A percentile compares a stretch with the other conserved stretches of the same genome.
phyloP scores from a whole-genome alignment of 805 yeast genomes.

The Tetrapisispora fleetii region DNA sequence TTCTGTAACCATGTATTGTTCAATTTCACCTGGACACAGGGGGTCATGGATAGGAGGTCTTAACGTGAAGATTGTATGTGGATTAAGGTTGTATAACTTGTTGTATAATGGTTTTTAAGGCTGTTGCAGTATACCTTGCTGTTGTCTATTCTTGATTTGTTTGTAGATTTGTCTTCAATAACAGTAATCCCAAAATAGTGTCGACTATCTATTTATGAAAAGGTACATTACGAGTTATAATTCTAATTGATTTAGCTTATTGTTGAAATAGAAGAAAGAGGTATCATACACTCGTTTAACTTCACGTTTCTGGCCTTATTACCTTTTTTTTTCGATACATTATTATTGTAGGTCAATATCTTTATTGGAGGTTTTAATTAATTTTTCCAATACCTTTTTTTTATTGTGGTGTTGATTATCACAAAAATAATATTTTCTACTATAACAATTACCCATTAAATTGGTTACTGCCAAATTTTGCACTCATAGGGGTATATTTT shows the following conservation, averaged over 20 bases:
- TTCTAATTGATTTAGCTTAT: background rate
- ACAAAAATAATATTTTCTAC: background rate
- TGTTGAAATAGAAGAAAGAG: background rate
- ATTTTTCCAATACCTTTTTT: constrained; percentile 3
- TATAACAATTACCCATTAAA: background rate
- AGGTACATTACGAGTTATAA: constrained; percentile 1
- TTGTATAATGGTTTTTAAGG: no score
- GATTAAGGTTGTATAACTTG: no score
- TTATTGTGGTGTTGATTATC: background rate
- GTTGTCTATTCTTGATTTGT: background rate
- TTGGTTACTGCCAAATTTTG: background rate
- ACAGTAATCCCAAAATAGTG: background rate
- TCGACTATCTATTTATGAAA: background rate
- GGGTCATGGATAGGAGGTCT: no score
- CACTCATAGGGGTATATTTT: background rate
- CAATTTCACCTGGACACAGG: no score
- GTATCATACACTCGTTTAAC: background rate
- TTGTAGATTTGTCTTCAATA: background rate
- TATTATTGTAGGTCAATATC: background rate
- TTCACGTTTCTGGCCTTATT: background rate
- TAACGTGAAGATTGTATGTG: no score
- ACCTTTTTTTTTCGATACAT: background rate
- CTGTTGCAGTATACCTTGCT: background rate
- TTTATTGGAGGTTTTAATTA: constrained; percentile 6
- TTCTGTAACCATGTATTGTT: no score